Base-by-base conservation (phyloP, 495 filamentous ascomycete species). In the Margaritispora aquatica region DNA sequence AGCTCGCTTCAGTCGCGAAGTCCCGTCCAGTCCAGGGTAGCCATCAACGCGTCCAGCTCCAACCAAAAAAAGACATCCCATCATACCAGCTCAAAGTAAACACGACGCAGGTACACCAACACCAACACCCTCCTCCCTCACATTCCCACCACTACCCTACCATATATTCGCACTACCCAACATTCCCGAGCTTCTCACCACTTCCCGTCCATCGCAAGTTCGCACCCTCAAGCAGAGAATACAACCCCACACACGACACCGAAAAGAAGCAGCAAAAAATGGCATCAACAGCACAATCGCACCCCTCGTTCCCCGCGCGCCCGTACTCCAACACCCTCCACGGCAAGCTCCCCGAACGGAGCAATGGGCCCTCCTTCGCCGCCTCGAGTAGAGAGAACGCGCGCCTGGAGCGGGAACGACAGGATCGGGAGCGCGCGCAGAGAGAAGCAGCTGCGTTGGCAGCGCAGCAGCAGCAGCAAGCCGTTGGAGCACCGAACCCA, bases 401-500 rank as follows among this genome's bases (percentile, higher is more conserved):
- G 29, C 64, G 61, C 19, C 47, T 48, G 38, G 75, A 74, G 72
- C 20, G 77, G 77, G 69, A 77, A 74, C 51, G 70, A 73, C 21
- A 67, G 71, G 23, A 75, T 60, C 55, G 60, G 2, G 51, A 59
- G 51, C 50, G 55, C 34, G 66, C 69, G 23, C 57, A 59, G 34
- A 19, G 48, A 47, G 60, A 71, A 66, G 51, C 66, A 57, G 27
- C 67, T n/a, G n/a, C n/a, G n/a, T n/a, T n/a, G n/a, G n/a, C n/a
- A n/a, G n/a, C n/a, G n/a, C n/a, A n/a, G n/a, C n/a, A n/a, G n/a
- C n/a, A n/a, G 62, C 50, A 69, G 66, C 38, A 44, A 7, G 38
- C 38, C 3, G 21, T 65, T 60, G 59, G 66, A 31, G 29, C 60
- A 4, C 47, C 54, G 27, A 61, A 58, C 41, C 41, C 60, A 44